Conservation (phyloP, 2,329 filamentous ascomycete genomes). For the Fusarium zealandicum region DNA sequence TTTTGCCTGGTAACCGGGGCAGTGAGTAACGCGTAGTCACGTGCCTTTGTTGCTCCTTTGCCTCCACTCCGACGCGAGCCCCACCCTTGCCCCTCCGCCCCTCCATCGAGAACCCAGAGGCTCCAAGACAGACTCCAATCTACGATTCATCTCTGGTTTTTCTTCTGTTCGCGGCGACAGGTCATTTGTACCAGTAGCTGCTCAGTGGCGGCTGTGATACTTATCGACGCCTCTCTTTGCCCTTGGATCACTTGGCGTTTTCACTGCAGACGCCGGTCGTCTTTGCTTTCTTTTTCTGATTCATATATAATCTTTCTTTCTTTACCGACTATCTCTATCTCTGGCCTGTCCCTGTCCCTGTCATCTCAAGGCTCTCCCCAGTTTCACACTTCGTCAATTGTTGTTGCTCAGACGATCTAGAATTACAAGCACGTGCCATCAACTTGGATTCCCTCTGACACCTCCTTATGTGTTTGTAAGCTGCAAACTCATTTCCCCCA, state of each 20-base stretch:
- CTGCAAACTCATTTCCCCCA: slow-evolving; percentile 37
- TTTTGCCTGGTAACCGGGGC: slow-evolving; percentile 2
- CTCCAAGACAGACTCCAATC: slow-evolving; percentile 22
- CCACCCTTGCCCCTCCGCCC: slow-evolving; percentile 18
- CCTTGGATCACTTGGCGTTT: slow-evolving; percentile 14
- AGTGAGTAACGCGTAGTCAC: slow-evolving; percentile 32
- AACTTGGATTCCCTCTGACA: slow-evolving; percentile 22
- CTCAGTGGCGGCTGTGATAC: slow-evolving; percentile 11
- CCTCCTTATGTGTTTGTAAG: slow-evolving; percentile 14
- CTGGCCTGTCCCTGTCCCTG: slow-evolving; percentile 30
- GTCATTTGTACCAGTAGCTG: slow-evolving; percentile 19
- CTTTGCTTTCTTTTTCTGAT: slow-evolving; percentile 11
- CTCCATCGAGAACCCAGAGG: slow-evolving; percentile 7
- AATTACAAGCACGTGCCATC: slow-evolving; percentile 29
- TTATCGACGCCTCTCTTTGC: slow-evolving; percentile 22
- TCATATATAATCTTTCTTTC: background rate
- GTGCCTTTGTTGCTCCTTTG: slow-evolving; percentile 15
- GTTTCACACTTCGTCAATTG: slow-evolving; percentile 21
- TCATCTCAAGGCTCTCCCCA: slow-evolving; percentile 25
- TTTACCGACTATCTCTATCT: slow-evolving; percentile 20
- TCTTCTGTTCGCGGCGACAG: slow-evolving; percentile 23
- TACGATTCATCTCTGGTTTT: slow-evolving; percentile 31
- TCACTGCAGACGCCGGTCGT: slow-evolving; percentile 1
- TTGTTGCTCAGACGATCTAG: slow-evolving; percentile 35
- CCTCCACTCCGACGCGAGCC: slow-evolving; percentile 15